A percentile compares a stretch with the other conserved stretches of the same genome.
These are phyloP conservation scores for Neurospora sp. DNA, from an alignment of 495 filamentous ascomycete genomes.

Conservation along the genomic window DNA sequence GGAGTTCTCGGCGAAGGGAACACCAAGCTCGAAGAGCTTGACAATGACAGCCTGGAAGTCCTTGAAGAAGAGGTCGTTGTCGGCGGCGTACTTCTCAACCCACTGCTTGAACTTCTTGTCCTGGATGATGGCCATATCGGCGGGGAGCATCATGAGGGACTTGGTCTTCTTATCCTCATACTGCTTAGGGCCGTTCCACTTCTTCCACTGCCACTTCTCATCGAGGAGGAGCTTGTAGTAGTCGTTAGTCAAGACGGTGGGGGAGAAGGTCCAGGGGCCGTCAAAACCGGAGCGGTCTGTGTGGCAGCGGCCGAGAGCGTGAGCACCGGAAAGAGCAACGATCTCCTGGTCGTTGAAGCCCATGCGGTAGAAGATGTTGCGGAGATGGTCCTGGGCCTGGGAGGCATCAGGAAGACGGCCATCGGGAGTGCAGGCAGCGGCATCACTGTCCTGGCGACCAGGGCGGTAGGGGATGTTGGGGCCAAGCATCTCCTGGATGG, in stretches of 20 bases:
- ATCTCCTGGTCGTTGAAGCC: constrained; percentile 97
- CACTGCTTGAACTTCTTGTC: constrained; percentile 80
- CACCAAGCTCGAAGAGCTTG: constrained; percentile 89
- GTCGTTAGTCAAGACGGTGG: constrained; percentile 89
- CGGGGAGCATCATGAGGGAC: constrained; percentile 93
- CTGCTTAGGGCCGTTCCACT: constrained; percentile 88
- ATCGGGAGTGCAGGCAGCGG: constrained; percentile 85
- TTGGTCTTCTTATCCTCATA: constrained; percentile 77
- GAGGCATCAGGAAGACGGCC: constrained; percentile 87
- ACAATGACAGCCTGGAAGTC: constrained; percentile 68
- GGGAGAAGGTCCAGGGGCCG: constrained; percentile 94
- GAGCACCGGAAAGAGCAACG: constrained; percentile 80
- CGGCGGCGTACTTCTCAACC: constrained; percentile 86
- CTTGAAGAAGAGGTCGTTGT: constrained; percentile 85
- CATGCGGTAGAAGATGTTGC: constrained; percentile 92
- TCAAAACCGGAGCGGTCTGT: constrained; percentile 78
- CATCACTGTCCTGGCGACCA: constrained; percentile 72
- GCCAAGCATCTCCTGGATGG: constrained; percentile 92
- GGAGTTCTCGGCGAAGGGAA: constrained; percentile 65
- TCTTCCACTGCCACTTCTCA: constrained; percentile 86
- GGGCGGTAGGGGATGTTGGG: constrained; percentile 83
- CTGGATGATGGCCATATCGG: constrained; percentile 78
- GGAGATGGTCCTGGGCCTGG: constrained; percentile 73
- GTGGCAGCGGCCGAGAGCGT: constrained; percentile 91
- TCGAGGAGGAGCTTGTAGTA: constrained; percentile 79